Conservation (phyloP, 2,329 filamentous ascomycete species). For the Lasiodiplodia gonubiensis region DNA sequence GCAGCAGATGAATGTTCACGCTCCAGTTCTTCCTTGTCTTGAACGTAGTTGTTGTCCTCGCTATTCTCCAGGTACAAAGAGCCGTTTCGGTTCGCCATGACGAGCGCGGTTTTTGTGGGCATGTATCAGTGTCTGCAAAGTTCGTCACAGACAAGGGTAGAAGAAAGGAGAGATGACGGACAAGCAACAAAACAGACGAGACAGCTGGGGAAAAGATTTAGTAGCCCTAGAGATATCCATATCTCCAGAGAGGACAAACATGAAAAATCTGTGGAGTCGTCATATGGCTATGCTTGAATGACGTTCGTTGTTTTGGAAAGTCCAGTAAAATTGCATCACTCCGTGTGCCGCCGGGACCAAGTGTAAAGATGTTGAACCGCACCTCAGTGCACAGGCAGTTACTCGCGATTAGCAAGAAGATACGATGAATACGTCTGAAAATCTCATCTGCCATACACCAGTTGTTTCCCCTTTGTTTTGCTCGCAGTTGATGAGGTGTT, state of each 20-base stretch:
- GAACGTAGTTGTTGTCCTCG: neutral
- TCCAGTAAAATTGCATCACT: neutral
- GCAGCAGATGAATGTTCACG: neutral
- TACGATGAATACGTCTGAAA: neutral
- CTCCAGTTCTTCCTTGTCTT: constrained; percentile 1
- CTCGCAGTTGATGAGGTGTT: neutral
- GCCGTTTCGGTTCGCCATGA: neutral
- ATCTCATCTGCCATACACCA: neutral
- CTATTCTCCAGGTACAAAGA: neutral
- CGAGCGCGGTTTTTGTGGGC: neutral
- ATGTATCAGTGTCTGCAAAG: neutral
- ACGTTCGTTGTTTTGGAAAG: neutral
- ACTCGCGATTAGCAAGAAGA: neutral
- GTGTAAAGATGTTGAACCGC: neutral
- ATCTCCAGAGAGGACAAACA: neutral
- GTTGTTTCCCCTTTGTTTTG: neutral
- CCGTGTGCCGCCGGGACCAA: neutral
- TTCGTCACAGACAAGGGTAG: neutral
- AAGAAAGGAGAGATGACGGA: neutral
- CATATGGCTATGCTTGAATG: neutral
- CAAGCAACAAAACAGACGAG: neutral
- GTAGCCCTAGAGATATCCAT: neutral
- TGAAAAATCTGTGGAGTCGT: neutral
- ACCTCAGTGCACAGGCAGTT: neutral
- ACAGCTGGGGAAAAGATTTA: neutral